A percentile compares a stretch with the other conserved stretches of the same genome.
phyloP scores from a whole-genome alignment of 257 asterid species.

The Euphrasia confusa region DNA sequence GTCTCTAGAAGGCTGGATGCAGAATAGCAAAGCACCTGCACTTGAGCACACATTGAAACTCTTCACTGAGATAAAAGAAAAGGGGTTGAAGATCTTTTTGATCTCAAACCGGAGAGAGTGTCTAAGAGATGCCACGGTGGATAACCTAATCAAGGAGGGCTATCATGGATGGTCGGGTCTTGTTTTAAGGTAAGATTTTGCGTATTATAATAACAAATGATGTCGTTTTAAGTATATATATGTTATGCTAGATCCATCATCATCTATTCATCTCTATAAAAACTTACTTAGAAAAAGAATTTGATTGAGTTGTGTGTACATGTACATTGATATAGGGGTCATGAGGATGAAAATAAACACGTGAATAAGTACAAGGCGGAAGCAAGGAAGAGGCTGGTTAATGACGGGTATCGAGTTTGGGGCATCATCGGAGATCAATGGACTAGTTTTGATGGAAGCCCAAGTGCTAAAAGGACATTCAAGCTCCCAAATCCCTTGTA shows the following conservation, averaged over 20 bases:
- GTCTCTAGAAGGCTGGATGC: slow-evolving; percentile 41
- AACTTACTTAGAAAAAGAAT: too few relatives aligned
- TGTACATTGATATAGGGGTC: slow-evolving; percentile 27
- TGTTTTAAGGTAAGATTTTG: slow-evolving; percentile 30
- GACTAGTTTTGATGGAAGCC: slow-evolving; percentile 47
- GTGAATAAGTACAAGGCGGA: slow-evolving; percentile 38
- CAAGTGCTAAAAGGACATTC: slow-evolving; percentile 40
- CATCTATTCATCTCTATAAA: too few relatives aligned
- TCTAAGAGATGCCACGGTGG: slow-evolving; percentile 45
- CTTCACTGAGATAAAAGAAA: slow-evolving; percentile 31
- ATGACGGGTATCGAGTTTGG: slow-evolving; percentile 40
- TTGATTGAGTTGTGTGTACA: neutral
- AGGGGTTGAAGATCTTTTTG: slow-evolving; percentile 39
- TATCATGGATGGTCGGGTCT: slow-evolving; percentile 50
- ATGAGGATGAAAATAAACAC: slow-evolving; percentile 26
- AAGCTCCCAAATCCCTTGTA: slow-evolving; percentile 55
- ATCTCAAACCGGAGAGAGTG: slow-evolving; percentile 43
- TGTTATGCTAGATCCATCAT: too few relatives aligned
- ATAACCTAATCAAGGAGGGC: slow-evolving; percentile 42
- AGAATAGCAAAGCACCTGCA: slow-evolving; percentile 37
- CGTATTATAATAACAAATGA: neutral
- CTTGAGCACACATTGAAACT: slow-evolving; percentile 29
- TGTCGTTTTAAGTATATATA: neutral
- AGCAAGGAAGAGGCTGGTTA: slow-evolving; percentile 40
- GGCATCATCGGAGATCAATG: slow-evolving; percentile 50